Conservation (phyloP, 2,329 filamentous ascomycete species). For the Neofusicoccum laricinum region DNA sequence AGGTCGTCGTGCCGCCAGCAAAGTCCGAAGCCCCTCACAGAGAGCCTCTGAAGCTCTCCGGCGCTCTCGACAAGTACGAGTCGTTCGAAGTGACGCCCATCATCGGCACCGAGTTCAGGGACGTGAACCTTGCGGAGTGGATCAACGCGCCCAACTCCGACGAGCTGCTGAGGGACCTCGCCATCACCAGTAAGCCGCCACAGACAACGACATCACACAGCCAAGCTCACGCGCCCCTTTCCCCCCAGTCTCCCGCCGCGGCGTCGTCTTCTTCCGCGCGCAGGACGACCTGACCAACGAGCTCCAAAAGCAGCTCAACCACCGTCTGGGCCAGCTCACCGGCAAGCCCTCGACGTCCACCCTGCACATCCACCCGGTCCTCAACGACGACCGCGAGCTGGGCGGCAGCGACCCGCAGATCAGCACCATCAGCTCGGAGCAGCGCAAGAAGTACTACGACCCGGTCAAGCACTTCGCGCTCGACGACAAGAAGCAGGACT, state of each 20-base stretch:
- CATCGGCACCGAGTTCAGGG: slow-evolving; percentile 62
- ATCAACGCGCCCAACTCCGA: slow-evolving; percentile 62
- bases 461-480: slow-evolving; percentile 35
- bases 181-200: slow-evolving; percentile 34
- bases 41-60: slow-evolving; percentile 49
- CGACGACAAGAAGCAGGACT: slow-evolving; percentile 48
- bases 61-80: slow-evolving; percentile 52
- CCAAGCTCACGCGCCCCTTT: not conserved
- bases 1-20: slow-evolving; percentile 3
- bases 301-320: slow-evolving; percentile 52
- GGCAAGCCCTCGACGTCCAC: slow-evolving; percentile 56
- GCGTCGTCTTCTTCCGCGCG: slow-evolving; percentile 54
- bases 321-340: slow-evolving; percentile 56
- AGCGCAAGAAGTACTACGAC: slow-evolving; percentile 38
- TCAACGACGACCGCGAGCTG: slow-evolving; percentile 42
- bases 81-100: slow-evolving; percentile 59
- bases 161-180: slow-evolving; percentile 62
- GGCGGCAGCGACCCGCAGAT: slow-evolving; percentile 37
- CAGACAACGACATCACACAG: not conserved
- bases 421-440: slow-evolving; percentile 47
- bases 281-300: slow-evolving; percentile 50
- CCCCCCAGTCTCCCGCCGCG: slow-evolving; percentile 48
- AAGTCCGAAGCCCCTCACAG: slow-evolving; percentile 5
- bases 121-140: slow-evolving; percentile 59
- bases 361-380: slow-evolving; percentile 60